Conservation (phyloP, 2,329 filamentous ascomycete genomes). For the Microascus cirrosus region DNA sequence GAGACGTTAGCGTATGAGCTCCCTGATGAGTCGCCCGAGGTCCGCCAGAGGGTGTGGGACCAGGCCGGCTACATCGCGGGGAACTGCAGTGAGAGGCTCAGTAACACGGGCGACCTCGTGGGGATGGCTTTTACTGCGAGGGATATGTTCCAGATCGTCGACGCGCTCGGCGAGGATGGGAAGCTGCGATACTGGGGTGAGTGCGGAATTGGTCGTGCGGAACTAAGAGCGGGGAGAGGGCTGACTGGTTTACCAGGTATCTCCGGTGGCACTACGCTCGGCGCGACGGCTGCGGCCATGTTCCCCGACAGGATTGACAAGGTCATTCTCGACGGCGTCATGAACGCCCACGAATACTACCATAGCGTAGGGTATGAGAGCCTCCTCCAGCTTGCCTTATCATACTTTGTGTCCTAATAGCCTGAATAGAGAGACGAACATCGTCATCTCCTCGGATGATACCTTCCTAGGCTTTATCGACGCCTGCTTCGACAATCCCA, state of each 20-base stretch:
- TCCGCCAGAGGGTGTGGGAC: conserved; percentile 10
- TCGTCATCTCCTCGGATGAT: conserved; percentile 40
- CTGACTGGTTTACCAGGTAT: conserved; percentile 14
- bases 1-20: neutral
- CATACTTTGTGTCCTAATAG: neutral
- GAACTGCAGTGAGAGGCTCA: conserved; percentile 12
- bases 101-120: conserved; percentile 14
- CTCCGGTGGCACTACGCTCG: conserved; percentile 28
- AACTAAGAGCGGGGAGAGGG: neutral
- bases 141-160: conserved; percentile 25
- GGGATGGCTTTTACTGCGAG: conserved; percentile 22
- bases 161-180: conserved; percentile 23
- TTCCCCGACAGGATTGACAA: conserved; percentile 27
- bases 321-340: conserved; percentile 24
- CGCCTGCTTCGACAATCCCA: conserved; percentile 38
- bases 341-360: conserved; percentile 20
- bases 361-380: neutral
- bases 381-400: neutral
- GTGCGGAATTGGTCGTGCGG: neutral
- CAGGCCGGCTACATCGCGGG: conserved; percentile 9
- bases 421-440: neutral
- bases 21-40: conserved; percentile 7
- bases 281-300: conserved; percentile 25
- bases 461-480: conserved; percentile 13
- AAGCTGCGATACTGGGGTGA: conserved; percentile 23